phyloP scores from a whole-genome alignment of 2,329 filamentous ascomycete species.

The Neurospora sp. region DNA sequence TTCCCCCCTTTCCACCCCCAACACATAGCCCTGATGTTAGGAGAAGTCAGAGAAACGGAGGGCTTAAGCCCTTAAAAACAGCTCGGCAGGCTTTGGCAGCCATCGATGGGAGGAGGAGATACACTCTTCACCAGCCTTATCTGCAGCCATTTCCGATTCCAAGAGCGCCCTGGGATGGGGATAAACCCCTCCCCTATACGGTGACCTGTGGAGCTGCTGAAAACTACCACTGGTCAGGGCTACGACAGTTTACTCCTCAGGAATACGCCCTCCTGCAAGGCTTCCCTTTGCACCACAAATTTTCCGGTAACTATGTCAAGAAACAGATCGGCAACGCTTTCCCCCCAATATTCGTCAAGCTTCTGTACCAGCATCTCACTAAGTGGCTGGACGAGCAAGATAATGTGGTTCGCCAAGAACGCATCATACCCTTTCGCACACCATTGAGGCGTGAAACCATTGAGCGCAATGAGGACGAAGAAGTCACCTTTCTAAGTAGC shows the following conservation, averaged over 20 bases:
- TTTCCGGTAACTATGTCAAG: conserved; percentile 37
- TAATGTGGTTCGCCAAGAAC: conserved; percentile 15
- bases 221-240: conserved; percentile 57
- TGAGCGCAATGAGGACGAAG: no score
- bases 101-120: conserved; percentile 17
- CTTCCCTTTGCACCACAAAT: conserved; percentile 53
- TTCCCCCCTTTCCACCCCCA: conserved; percentile 54
- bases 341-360: conserved; percentile 46
- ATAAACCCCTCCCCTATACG: conserved; percentile 39
- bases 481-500: no score
- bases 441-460: no score
- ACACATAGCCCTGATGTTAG: conserved; percentile 41
- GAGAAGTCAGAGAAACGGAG: conserved; percentile 15
- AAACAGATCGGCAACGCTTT: conserved; percentile 74
- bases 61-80: conserved; percentile 31
- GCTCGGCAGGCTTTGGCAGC: conserved; percentile 31
- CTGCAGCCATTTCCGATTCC: conserved; percentile 11
- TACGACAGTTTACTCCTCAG: conserved; percentile 51
- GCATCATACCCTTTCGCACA: no score
- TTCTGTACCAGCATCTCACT: conserved; percentile 39
- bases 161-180: conserved; percentile 32
- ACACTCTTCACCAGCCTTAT: conserved; percentile 30
- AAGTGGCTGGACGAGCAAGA: conserved; percentile 36
- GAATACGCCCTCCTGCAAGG: conserved; percentile 62
- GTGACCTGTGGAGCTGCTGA: conserved; percentile 56